Conservation (phyloP, 768 basidiomycete genomes). For the Ramaria rubella region DNA sequence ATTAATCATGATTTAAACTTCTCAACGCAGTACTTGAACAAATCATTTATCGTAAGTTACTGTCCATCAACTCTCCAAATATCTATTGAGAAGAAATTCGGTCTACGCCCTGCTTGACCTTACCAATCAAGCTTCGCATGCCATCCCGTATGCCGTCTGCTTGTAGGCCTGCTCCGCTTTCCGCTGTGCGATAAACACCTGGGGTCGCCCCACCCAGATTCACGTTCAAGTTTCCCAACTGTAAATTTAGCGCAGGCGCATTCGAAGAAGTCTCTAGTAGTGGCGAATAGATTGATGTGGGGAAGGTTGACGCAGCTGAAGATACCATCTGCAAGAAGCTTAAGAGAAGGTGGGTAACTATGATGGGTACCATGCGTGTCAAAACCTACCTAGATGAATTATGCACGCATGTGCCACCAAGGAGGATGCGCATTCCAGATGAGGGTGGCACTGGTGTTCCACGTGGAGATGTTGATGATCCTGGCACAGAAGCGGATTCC, state of each 20-base stretch:
- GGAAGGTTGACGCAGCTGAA: conserved; percentile 56
- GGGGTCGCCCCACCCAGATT: conserved; percentile 86
- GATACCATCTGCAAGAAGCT: conserved; percentile 90
- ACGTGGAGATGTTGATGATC: conserved; percentile 39
- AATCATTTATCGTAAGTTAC: too few relatives aligned
- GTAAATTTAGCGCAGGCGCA: conserved; percentile 80
- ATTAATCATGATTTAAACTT: too few relatives aligned
- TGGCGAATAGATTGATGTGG: conserved; percentile 61
- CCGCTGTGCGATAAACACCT: conserved; percentile 79
- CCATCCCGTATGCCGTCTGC: conserved; percentile 88
- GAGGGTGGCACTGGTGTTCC: conserved; percentile 31
- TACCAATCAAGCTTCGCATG: conserved; percentile 78
- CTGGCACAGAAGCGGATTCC: conserved; percentile 34
- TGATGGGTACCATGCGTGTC: neutral
- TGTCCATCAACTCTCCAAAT: too few relatives aligned
- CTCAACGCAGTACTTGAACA: too few relatives aligned
- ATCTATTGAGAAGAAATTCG: too few relatives aligned
- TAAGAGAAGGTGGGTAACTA: neutral
- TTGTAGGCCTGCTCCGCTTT: conserved; percentile 59
- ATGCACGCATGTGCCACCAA: conserved; percentile 93
- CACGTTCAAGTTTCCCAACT: conserved; percentile 87
- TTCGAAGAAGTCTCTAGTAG: conserved; percentile 67
- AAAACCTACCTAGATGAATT: conserved; percentile 78
- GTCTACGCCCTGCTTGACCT: conserved; percentile 75
- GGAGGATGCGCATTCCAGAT: conserved; percentile 67